A percentile compares a stretch with the other conserved stretches of the same genome.
phyloP scores from a whole-genome alignment of 139 green algal genomes.

The Astrephomene gubernaculifera region DNA sequence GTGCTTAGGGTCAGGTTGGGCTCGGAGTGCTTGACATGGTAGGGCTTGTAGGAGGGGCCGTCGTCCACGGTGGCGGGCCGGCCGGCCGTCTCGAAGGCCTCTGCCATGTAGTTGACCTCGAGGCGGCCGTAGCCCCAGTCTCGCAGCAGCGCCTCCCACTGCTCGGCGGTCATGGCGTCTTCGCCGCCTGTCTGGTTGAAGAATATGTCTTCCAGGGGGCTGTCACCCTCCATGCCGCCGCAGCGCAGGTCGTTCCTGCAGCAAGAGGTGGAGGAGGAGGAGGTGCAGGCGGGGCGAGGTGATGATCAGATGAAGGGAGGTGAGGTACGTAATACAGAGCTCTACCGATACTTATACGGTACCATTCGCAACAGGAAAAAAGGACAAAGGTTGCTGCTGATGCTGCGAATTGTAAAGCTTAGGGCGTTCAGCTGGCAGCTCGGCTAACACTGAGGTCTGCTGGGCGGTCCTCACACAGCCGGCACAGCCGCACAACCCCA shows the following conservation, averaged over 20 bases:
- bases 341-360: too few relatives aligned
- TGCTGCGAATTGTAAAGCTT: too few relatives aligned
- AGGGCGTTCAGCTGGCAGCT: too few relatives aligned
- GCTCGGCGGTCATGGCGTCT: slow-evolving; percentile 19
- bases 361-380: too few relatives aligned
- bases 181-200: slow-evolving; percentile 1
- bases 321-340: too few relatives aligned
- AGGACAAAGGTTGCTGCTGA: too few relatives aligned
- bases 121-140: slow-evolving; percentile 19
- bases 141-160: slow-evolving; percentile 12
- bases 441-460: too few relatives aligned
- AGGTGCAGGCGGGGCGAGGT: too few relatives aligned
- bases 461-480: too few relatives aligned
- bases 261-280: not conserved
- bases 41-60: slow-evolving; percentile 2
- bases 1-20: too few relatives aligned
- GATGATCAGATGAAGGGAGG: too few relatives aligned
- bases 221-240: slow-evolving; percentile 23
- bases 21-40: not conserved
- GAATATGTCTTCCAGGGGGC: slow-evolving; percentile 4
- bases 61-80: not conserved
- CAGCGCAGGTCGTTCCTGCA: slow-evolving; percentile 4
- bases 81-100: not conserved
- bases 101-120: not conserved
- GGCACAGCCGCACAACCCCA: too few relatives aligned